phyloP scores from a whole-genome alignment of 1,284 basidiomycete species.

The Microstroma glucosiphilum region DNA sequence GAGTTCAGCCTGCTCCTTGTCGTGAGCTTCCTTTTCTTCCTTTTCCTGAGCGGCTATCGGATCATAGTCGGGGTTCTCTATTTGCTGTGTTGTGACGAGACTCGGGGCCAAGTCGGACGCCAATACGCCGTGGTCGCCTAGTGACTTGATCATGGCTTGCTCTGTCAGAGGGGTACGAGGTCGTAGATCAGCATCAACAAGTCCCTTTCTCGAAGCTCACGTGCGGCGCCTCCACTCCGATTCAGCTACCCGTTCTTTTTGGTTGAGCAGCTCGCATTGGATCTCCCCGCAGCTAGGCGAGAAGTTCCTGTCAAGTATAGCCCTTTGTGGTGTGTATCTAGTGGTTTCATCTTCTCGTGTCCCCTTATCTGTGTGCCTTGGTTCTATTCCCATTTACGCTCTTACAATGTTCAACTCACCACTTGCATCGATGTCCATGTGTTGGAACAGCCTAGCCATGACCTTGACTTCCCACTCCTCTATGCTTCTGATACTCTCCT shows the following conservation, averaged over 20 bases:
- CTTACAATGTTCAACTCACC: constrained; percentile 18
- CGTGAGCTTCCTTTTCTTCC: constrained; percentile 13
- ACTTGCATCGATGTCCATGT: constrained; percentile 46
- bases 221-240: neutral
- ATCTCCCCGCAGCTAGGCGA: neutral
- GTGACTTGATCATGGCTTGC: constrained; percentile 49
- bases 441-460: constrained; percentile 48
- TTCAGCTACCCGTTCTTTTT: constrained; percentile 7
- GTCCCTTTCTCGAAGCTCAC: too few species aligned
- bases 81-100: constrained; percentile 44
- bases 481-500: constrained; percentile 27
- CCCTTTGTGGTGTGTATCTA: too few species aligned
- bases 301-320: too few species aligned
- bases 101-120: constrained; percentile 44
- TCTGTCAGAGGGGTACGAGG: constrained; percentile 15
- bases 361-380: neutral
- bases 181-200: neutral
- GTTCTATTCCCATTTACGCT: neutral
- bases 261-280: neutral
- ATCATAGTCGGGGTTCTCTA: constrained; percentile 47
- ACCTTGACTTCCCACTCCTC: constrained; percentile 44
- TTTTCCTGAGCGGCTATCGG: constrained; percentile 21
- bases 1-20: neutral
- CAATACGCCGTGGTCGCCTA: constrained; percentile 45
- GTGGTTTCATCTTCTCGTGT: neutral